Conservation (phyloP, 2,329 filamentous ascomycete species). For the Zarea fungicola region DNA sequence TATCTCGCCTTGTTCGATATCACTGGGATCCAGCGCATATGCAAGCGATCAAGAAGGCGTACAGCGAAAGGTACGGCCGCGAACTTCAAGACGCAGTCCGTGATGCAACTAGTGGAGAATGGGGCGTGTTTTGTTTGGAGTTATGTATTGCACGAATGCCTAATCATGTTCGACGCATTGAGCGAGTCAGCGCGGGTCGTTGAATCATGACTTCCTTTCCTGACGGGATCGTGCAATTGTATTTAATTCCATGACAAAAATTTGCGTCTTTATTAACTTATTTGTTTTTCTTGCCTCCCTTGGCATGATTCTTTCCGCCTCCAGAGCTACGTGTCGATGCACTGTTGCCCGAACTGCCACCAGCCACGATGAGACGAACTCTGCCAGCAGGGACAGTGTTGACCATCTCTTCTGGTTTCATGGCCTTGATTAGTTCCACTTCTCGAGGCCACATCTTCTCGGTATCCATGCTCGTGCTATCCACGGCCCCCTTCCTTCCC, state of each 20-base stretch:
- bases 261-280: not conserved
- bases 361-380: slow-evolving; percentile 71
- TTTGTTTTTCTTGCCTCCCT: slow-evolving; percentile 24
- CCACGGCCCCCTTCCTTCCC: slow-evolving; percentile 51
- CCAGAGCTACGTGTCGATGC: slow-evolving; percentile 37
- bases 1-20: slow-evolving; percentile 78
- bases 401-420: slow-evolving; percentile 77
- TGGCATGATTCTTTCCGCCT: slow-evolving; percentile 26
- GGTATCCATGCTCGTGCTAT: slow-evolving; percentile 54
- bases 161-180: slow-evolving; percentile 51
- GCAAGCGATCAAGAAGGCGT: slow-evolving; percentile 72
- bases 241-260: not conserved
- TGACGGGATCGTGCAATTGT: not conserved
- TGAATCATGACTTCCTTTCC: not conserved
- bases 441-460: slow-evolving; percentile 83
- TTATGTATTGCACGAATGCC: slow-evolving; percentile 60
- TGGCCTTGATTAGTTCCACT: slow-evolving; percentile 73
- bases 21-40: slow-evolving; percentile 91
- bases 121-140: slow-evolving; percentile 69
- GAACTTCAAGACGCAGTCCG: slow-evolving; percentile 73
- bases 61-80: slow-evolving; percentile 67
- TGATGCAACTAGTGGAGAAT: slow-evolving; percentile 71
- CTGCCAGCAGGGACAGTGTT: slow-evolving; percentile 77
- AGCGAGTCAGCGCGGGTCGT: slow-evolving; percentile 25
- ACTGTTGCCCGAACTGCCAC: slow-evolving; percentile 42